Percentiles rank a stretch among this genome's conserved stretches.
These are phyloP conservation scores for Cudoniella acicularis DNA, from an alignment of 495 filamentous ascomycete species.

Conservation along the genomic window DNA sequence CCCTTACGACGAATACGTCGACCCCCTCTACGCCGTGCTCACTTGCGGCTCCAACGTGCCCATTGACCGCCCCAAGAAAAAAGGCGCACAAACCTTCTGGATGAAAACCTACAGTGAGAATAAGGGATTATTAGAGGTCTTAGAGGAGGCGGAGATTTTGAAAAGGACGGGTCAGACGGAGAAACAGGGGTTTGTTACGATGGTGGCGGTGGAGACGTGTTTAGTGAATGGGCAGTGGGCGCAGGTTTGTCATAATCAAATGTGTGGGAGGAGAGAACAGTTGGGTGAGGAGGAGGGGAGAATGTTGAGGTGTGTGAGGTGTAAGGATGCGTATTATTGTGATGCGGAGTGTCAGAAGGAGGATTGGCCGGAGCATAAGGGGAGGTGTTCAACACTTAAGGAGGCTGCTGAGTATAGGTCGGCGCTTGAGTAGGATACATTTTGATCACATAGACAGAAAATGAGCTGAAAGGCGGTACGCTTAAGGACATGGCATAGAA, in stretches of 20 bases:
- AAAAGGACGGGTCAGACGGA: conserved; percentile 62
- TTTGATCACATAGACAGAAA: too few species aligned
- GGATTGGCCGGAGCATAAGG: neutral
- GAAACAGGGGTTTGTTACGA: conserved; percentile 65
- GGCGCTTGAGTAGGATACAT: too few species aligned
- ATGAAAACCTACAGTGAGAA: conserved; percentile 71
- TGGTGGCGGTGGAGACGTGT: conserved; percentile 52
- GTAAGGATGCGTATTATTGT: conserved; percentile 29
- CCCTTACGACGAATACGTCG: conserved; percentile 59
- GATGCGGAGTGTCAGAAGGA: conserved; percentile 18
- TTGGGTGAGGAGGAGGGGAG: neutral
- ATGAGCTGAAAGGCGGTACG: too few species aligned
- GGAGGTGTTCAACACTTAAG: neutral
- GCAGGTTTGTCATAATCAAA: conserved; percentile 59
- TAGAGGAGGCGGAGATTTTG: conserved; percentile 62
- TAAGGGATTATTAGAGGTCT: conserved; percentile 68
- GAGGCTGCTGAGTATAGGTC: neutral
- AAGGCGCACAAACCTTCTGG: conserved; percentile 67
- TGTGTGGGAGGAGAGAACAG: conserved; percentile 9
- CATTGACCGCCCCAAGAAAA: conserved; percentile 64
- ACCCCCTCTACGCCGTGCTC: conserved; percentile 60
- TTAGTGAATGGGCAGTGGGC: conserved; percentile 61
- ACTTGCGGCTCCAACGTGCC: conserved; percentile 68
- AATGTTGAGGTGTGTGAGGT: conserved; percentile 62
- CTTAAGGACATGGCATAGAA: too few species aligned